These are phyloP conservation scores for Fraxinus sp. DNA, from an alignment of 305 asterid species.

Conservation along the genomic window DNA sequence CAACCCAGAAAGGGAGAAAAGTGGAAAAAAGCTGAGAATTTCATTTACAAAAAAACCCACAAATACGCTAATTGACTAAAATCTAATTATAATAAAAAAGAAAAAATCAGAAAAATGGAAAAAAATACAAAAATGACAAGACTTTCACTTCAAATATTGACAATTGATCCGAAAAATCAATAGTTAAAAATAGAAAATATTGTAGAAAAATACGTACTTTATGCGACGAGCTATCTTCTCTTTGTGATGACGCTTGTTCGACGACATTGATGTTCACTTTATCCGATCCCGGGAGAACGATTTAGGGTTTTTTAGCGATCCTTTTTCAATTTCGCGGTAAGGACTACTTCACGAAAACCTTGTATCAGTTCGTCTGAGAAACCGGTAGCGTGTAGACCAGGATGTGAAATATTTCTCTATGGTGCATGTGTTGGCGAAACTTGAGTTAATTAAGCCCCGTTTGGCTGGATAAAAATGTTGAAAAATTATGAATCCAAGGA, in stretches of 20 bases:
- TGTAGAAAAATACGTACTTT: constrained; percentile 36
- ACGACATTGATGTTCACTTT: constrained; percentile 36
- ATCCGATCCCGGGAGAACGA: neutral
- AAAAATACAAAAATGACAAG: neutral
- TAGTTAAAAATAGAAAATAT: neutral
- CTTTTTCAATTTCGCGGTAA: constrained; percentile 16
- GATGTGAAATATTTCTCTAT: neutral
- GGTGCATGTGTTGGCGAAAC: neutral
- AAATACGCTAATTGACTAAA: neutral
- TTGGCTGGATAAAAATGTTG: too few relatives aligned
- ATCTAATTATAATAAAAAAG: neutral
- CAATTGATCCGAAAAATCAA: neutral
- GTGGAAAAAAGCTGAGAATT: neutral
- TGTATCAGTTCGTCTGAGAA: neutral
- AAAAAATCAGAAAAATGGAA: neutral
- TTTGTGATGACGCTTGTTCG: constrained; percentile 62
- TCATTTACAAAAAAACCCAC: neutral
- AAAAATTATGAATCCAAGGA: too few relatives aligned
- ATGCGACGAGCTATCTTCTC: constrained; percentile 63
- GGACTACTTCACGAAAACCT: constrained; percentile 27
- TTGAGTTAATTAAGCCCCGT: neutral
- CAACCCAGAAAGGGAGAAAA: neutral
- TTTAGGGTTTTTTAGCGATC: constrained; percentile 1
- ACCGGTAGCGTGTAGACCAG: neutral
- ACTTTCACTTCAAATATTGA: constrained; percentile 2